Percentiles rank a stretch among this genome's conserved stretches.
Evolutionary conservation across 441 rosid species (phyloP).

Genomic region (Breynia disticha): DNA sequence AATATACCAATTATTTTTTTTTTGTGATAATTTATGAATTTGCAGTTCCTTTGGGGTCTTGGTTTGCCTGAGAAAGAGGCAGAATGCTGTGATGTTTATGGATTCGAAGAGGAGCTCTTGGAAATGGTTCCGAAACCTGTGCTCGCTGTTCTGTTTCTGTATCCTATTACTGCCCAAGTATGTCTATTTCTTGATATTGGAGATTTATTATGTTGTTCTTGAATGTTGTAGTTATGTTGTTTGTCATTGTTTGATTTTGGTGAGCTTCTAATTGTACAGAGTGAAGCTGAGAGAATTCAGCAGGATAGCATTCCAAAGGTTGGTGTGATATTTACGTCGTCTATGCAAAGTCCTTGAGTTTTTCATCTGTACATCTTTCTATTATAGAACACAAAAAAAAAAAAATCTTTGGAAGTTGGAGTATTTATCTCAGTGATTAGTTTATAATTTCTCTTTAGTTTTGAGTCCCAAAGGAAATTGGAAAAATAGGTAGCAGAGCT

Average conservation of each 20-base stretch:
- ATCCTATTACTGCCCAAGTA: slow-evolving; percentile 69
- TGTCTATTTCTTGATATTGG: slow-evolving; percentile 2
- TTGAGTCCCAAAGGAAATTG: no score
- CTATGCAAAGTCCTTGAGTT: not conserved
- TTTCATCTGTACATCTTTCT: not conserved
- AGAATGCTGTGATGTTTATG: slow-evolving; percentile 82
- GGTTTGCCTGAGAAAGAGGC: slow-evolving; percentile 58
- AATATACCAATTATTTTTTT: no score
- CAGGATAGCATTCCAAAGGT: slow-evolving; percentile 51
- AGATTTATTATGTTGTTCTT: no score
- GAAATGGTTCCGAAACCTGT: slow-evolving; percentile 87
- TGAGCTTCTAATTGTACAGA: slow-evolving; percentile 25
- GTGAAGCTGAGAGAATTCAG: slow-evolving; percentile 63
- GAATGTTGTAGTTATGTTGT: not conserved
- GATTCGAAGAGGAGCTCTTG: slow-evolving; percentile 76
- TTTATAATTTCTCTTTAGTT: no score
- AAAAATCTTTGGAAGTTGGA: not conserved
- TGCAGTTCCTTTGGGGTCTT: slow-evolving; percentile 82
- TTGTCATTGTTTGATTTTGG: not conserved
- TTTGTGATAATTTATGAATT: no score
- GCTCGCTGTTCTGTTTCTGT: slow-evolving; percentile 82
- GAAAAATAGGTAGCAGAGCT: no score
- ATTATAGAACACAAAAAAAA: not conserved
- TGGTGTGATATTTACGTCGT: slow-evolving; percentile 6
- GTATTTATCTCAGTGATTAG: no score